Conservation (phyloP, 2,329 filamentous ascomycete genomes). For the Aspergillus sp. region DNA sequence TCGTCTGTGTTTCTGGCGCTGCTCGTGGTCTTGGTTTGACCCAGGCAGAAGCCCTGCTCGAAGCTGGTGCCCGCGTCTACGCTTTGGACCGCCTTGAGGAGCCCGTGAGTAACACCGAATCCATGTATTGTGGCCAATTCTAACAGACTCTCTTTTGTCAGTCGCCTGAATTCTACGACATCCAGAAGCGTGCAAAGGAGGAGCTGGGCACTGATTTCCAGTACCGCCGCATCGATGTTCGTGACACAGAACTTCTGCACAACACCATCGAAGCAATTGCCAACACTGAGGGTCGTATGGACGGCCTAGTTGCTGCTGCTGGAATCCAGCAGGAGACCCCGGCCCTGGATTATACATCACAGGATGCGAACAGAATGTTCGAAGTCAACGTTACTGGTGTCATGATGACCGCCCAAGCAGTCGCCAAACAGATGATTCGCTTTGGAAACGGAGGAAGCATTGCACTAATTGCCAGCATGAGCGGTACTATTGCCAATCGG, state of each 20-base stretch:
- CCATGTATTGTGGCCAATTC: background rate
- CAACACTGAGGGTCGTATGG: slow-evolving; percentile 67
- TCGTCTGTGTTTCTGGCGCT: slow-evolving; percentile 70
- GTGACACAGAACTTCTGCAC: slow-evolving; percentile 68
- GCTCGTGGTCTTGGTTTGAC: slow-evolving; percentile 72
- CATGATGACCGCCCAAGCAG: slow-evolving; percentile 65
- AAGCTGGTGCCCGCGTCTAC: slow-evolving; percentile 67
- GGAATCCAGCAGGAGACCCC: slow-evolving; percentile 77
- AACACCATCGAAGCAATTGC: slow-evolving; percentile 68
- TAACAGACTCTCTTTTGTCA: slow-evolving; percentile 12
- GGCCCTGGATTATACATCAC: slow-evolving; percentile 72
- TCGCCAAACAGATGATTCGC: slow-evolving; percentile 63
- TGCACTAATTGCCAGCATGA: slow-evolving; percentile 64
- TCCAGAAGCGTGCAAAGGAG: slow-evolving; percentile 62
- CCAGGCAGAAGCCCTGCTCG: slow-evolving; percentile 70
- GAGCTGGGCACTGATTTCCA: slow-evolving; percentile 67
- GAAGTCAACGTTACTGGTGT: slow-evolving; percentile 62
- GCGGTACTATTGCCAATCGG: slow-evolving; percentile 58
- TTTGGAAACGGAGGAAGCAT: slow-evolving; percentile 62
- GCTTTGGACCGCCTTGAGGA: slow-evolving; percentile 45
- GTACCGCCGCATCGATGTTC: slow-evolving; percentile 79
- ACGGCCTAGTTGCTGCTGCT: slow-evolving; percentile 74
- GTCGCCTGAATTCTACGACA: slow-evolving; percentile 61
- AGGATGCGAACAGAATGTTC: slow-evolving; percentile 64
- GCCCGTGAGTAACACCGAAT: slow-evolving; percentile 27